Evolutionary conservation across 352 stramenopile species (phyloP).

Genomic region (Phytophthora fragariaefolia): DNA sequence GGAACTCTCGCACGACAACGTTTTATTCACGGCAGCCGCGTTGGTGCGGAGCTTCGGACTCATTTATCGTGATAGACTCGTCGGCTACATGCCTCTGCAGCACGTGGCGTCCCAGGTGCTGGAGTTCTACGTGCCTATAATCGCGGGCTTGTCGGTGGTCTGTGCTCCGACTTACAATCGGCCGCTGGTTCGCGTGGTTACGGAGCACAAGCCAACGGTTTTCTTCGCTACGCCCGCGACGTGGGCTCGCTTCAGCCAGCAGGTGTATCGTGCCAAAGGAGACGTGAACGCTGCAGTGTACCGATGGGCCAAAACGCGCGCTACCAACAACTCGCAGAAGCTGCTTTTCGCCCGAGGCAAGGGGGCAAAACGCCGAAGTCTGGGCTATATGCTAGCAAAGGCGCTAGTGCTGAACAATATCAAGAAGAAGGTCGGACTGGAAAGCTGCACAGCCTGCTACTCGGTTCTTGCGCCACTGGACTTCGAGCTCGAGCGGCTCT

Average conservation of each 20-base stretch:
- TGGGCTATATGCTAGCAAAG: constrained; percentile 85
- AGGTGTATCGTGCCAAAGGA: constrained; percentile 79
- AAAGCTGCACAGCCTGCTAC: constrained; percentile 78
- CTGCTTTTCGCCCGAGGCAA: constrained; percentile 55
- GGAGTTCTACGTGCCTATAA: constrained; percentile 76
- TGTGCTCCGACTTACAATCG: constrained; percentile 58
- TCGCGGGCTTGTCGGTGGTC: constrained; percentile 65
- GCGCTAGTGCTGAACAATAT: constrained; percentile 80
- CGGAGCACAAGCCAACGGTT: constrained; percentile 60
- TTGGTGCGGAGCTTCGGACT: constrained; percentile 69
- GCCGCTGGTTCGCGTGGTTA: constrained; percentile 62
- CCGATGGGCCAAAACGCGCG: constrained; percentile 79
- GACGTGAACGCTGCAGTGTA: constrained; percentile 76
- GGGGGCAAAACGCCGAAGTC: constrained; percentile 52
- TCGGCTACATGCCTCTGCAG: constrained; percentile 76
- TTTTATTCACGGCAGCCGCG: constrained; percentile 77
- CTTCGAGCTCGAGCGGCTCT: constrained; percentile 82
- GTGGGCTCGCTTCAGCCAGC: constrained; percentile 69
- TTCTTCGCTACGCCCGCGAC: constrained; percentile 84
- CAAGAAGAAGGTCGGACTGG: constrained; percentile 80
- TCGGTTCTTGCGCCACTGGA: constrained; percentile 78
- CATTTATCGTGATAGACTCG: constrained; percentile 52
- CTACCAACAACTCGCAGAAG: constrained; percentile 83
- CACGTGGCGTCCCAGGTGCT: constrained; percentile 75
- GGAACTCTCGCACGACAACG: constrained; percentile 84